Base-by-base conservation (phyloP, 148 eudicot genomes). In the Amaranthus cruentus region DNA sequence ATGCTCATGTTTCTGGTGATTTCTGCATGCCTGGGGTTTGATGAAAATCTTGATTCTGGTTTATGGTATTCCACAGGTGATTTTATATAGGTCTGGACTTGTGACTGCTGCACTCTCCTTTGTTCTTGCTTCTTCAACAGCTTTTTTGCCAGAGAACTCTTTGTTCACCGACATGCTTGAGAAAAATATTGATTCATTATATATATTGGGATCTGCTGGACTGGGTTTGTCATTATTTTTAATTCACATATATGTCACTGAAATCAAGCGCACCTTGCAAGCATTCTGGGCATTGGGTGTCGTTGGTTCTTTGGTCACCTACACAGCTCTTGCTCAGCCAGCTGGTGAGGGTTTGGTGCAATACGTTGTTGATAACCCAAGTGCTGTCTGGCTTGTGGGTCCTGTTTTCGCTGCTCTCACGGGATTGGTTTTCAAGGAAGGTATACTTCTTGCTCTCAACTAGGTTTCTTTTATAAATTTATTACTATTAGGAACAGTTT, bases 401-500 rank as follows among this genome's bases (percentile, higher is more conserved):
- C 97, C 98, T 6, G 68, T 89, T 52, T 94, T 91, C 82, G 96
- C 97, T 47, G 79, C 98, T 52, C 84, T 94, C 61, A 89, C 98
- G 0, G 97, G 97, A n/a, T 88, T 91, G 7, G 93, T 94, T 51
- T 91, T 91, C 86, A 91, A 91, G 79, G 97, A 94, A 94, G 97
- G 98, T 88, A 9, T 48, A 46, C 44, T 42, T 12, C 48, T n/a
- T 50, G 8, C 28, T 66, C 8, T 52, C 9, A 7, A 55, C 10
- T 13, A 12, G 9, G 1, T 47, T 5, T 73, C 4, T 44, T 18
- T 56, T 68, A 48, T 66, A 28, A 48, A 15, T 1, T 10, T 53
- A 11, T 43, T 42, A 64, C 14, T 13, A 3, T 10, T 59, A 18
- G 6, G 69, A 15, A 3, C 46, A 68, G 1, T 44, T 21, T 75